Conservation (phyloP, 2,329 filamentous ascomycete genomes). For the Cladosporium phlei region DNA sequence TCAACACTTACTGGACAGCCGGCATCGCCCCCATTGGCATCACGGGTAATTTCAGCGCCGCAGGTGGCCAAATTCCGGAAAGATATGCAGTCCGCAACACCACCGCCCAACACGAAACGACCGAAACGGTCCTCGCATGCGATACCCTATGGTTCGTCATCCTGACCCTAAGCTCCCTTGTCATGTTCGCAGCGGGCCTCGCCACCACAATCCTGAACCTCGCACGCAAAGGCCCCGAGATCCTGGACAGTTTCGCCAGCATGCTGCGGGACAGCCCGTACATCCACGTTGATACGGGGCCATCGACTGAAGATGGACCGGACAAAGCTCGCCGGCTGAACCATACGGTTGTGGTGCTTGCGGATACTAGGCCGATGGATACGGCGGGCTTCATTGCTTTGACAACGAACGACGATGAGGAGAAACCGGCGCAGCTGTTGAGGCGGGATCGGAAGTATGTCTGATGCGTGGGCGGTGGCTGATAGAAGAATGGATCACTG, state of each 20-base stretch:
- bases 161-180: constrained; percentile 13
- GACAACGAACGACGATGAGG: no score
- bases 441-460: no score
- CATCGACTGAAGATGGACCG: constrained; percentile 15
- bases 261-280: constrained; percentile 15
- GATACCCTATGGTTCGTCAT: constrained; percentile 11
- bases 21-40: constrained; percentile 15
- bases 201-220: constrained; percentile 17
- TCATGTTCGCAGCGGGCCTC: constrained; percentile 14
- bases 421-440: no score
- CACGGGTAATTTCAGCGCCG: constrained; percentile 1
- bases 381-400: no score
- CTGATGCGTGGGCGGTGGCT: no score
- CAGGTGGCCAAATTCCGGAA: no score
- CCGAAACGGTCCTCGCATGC: constrained; percentile 13
- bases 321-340: constrained; percentile 7
- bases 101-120: background rate
- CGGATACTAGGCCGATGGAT: no score
- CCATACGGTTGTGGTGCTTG: no score
- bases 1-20: constrained; percentile 21
- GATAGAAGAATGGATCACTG: no score
- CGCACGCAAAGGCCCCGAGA: constrained; percentile 15
- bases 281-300: constrained; percentile 12
- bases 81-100: no score
- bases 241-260: constrained; percentile 19